These are phyloP conservation scores for Colletotrichum australisinense DNA, from an alignment of 2,329 filamentous ascomycete genomes.

Conservation along the genomic window DNA sequence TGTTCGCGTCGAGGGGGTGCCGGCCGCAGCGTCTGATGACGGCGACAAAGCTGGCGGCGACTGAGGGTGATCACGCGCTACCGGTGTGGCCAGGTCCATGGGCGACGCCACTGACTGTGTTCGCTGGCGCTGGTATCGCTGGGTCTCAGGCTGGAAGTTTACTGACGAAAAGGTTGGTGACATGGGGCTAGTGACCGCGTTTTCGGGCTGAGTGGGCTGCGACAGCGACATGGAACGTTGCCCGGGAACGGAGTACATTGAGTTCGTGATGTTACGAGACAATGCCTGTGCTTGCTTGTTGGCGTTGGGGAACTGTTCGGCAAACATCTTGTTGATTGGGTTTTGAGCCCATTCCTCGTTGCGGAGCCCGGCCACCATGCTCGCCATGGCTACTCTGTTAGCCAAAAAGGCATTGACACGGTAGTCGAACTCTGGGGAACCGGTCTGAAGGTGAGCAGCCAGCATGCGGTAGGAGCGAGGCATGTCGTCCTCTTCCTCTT, in stretches of 20 bases:
- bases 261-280: slow-evolving; percentile 34
- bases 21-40: slow-evolving; percentile 32
- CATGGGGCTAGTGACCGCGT: background rate
- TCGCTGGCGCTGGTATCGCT: slow-evolving; percentile 25
- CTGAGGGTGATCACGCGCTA: slow-evolving; percentile 32
- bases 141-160: slow-evolving; percentile 38
- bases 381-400: slow-evolving; percentile 56
- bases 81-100: slow-evolving; percentile 36
- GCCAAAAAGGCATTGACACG: slow-evolving; percentile 63
- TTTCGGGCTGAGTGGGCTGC: slow-evolving; percentile 5
- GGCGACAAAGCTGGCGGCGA: slow-evolving; percentile 45
- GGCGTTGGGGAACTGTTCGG: slow-evolving; percentile 56
- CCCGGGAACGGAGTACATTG: slow-evolving; percentile 23
- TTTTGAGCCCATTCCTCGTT: slow-evolving; percentile 55
- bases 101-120: slow-evolving; percentile 26
- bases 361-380: slow-evolving; percentile 47
- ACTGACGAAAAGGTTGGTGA: slow-evolving; percentile 20
- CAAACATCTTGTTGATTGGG: slow-evolving; percentile 60
- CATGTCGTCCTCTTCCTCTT: slow-evolving; percentile 89
- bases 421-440: slow-evolving; percentile 70
- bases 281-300: slow-evolving; percentile 43
- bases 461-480: slow-evolving; percentile 74
- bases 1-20: slow-evolving; percentile 35
- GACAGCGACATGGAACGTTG: background rate
- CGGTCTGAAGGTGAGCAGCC: slow-evolving; percentile 70